Percentiles rank a stretch among this genome's conserved stretches.
phyloP scores from a whole-genome alignment of 2,329 filamentous ascomycete genomes.

The Alternaria brassicae region DNA sequence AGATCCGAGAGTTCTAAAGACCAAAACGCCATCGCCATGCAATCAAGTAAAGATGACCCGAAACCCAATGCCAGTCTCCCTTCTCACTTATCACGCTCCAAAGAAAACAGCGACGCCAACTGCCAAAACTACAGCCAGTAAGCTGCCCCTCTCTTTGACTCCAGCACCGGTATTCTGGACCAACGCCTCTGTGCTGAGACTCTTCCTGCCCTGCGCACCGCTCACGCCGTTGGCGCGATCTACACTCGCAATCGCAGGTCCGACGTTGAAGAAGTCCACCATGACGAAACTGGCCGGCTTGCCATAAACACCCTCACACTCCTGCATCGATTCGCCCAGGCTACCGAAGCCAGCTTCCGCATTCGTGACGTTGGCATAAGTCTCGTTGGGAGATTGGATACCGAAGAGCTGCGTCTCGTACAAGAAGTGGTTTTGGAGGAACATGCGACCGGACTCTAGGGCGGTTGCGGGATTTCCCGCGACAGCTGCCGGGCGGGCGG shows the following conservation, averaged over 20 bases:
- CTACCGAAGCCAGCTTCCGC: slow-evolving; percentile 65
- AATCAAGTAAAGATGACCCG: slow-evolving; percentile 19
- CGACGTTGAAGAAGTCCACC: slow-evolving; percentile 81
- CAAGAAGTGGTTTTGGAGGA: slow-evolving; percentile 82
- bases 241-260: slow-evolving; percentile 71
- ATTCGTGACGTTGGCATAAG: slow-evolving; percentile 69
- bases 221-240: slow-evolving; percentile 73
- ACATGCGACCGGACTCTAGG: slow-evolving; percentile 66
- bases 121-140: slow-evolving; percentile 42
- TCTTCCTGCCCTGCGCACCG: slow-evolving; percentile 33
- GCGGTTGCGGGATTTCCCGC: slow-evolving; percentile 55
- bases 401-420: slow-evolving; percentile 61
- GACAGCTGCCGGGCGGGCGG: slow-evolving; percentile 68
- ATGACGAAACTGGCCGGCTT: slow-evolving; percentile 73
- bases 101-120: slow-evolving; percentile 41
- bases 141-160: slow-evolving; percentile 24
- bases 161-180: slow-evolving; percentile 27
- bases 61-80: not conserved
- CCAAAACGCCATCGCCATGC: slow-evolving; percentile 15
- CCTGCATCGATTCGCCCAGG: slow-evolving; percentile 46
- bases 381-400: slow-evolving; percentile 52
- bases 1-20: not conserved
- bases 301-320: slow-evolving; percentile 66
- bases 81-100: slow-evolving; percentile 21
- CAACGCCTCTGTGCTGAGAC: slow-evolving; percentile 28